Evolutionary conservation across 768 basidiomycete species (phyloP), one percentile per base, ranked within the genome.

Genomic region (Sarcodon aspratus): DNA sequence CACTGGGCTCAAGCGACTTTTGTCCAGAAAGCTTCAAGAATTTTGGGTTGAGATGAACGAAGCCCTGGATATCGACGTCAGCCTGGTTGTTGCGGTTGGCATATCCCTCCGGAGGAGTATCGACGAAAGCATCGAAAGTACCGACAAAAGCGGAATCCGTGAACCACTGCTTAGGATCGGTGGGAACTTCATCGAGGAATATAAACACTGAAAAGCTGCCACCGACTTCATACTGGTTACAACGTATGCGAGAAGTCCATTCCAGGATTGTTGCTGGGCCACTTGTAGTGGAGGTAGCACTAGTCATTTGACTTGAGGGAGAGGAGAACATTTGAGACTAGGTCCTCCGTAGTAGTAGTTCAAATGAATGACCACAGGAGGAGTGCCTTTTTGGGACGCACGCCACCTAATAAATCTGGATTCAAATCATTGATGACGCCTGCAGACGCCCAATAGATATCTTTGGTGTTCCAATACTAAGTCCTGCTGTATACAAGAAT

Each of bases 1-100:
- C 48, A 9, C 47, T 47, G 3, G 51, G 46, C 5, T 48, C 48
- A 33, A 51, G 37, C 32, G 51, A 48, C 18, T 11, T 13, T 21
- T 49, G 15, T 27, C 31, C 32, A 18, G 34, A 43, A 11, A 44
- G 43, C 40, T 51, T 46, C 21, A 27, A 27, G 33, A 52, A 2
- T 27, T 27, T 27, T 27, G 21, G 5, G 37, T 38, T 38, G n/a
- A 38, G 37, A 5, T n/a, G 37, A 2, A 38, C 37, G 37, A 38
- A 38, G 37, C 37, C 37, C 37, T 38, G n/a, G 5, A 38, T 38
- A 3, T n/a, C 37, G n/a, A n/a, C n/a, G n/a, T n/a, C n/a, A 4
- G n/a, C 37, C 37, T 38, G 37, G 37, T 38, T 5, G n/a, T n/a
- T 17, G n/a, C 17, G 37, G 5, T 27, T 27, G 21, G 21, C 21